Evolutionary conservation across 1,284 basidiomycete species (phyloP).

Genomic region (Apiotrichum laibachii): DNA sequence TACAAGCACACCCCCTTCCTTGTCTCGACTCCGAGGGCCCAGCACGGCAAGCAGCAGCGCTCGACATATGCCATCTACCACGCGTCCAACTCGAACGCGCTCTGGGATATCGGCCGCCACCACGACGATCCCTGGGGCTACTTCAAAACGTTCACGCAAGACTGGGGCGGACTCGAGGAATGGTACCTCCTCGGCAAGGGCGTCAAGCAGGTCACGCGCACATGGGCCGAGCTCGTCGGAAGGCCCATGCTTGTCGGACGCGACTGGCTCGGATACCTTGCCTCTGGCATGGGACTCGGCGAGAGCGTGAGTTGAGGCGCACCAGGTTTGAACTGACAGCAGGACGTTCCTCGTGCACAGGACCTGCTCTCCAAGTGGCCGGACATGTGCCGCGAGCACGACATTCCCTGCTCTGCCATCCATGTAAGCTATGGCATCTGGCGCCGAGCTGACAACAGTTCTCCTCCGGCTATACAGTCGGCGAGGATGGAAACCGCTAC

Average conservation of each 20-base stretch:
- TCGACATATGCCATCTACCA: constrained; percentile 51
- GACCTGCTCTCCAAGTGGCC: constrained; percentile 51
- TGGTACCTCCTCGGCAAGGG: constrained; percentile 49
- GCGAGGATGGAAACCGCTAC: constrained; percentile 47
- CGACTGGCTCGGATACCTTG: constrained; percentile 53
- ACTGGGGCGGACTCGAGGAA: constrained; percentile 52
- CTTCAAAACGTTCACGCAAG: constrained; percentile 51
- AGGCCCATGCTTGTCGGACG: constrained; percentile 48
- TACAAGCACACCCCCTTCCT: constrained; percentile 55
- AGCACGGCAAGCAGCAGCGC: constrained; percentile 26
- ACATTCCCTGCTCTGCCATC: constrained; percentile 52
- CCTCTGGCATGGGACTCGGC: constrained; percentile 51
- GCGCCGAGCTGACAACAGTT: constrained; percentile 23
- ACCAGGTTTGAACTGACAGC: constrained; percentile 2
- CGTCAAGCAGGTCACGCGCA: constrained; percentile 41
- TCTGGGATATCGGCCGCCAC: constrained; percentile 50
- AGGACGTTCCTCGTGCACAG: constrained; percentile 51
- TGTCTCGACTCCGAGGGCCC: constrained; percentile 37
- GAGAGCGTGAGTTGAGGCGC: constrained; percentile 34
- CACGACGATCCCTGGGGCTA: constrained; percentile 52
- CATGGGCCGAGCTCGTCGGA: constrained; percentile 48
- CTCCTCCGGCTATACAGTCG: constrained; percentile 52
- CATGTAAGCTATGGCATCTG: constrained; percentile 25
- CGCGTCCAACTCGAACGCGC: constrained; percentile 48
- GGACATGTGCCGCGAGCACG: constrained; percentile 48